Conservation (phyloP, 1,284 basidiomycete species). For the Schizophyllum amplum region DNA sequence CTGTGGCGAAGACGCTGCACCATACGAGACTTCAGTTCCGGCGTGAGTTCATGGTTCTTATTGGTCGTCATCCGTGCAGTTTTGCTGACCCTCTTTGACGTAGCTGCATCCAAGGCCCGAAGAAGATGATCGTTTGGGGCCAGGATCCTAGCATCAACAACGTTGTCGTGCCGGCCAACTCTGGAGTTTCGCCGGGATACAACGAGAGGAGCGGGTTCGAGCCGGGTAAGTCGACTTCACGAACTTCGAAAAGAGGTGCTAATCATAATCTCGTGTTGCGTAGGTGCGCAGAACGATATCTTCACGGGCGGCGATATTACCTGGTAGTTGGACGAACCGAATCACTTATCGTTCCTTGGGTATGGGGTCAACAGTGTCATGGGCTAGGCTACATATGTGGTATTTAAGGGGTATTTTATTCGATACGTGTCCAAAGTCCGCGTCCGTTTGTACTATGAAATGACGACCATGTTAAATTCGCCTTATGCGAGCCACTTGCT, state of each 20-base stretch:
- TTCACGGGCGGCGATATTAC: conserved; percentile 18
- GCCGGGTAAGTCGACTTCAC: conserved; percentile 24
- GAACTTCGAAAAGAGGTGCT: neutral
- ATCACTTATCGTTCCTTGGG: no score
- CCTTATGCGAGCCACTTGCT: no score
- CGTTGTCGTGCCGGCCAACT: conserved; percentile 22
- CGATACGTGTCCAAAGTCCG: neutral
- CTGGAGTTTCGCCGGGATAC: conserved; percentile 33
- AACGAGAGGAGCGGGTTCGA: conserved; percentile 34
- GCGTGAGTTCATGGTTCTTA: neutral
- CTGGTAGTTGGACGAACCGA: neutral
- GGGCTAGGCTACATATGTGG: neutral
- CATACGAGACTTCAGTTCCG: conserved; percentile 16
- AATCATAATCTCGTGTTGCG: neutral
- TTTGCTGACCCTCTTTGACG: no score
- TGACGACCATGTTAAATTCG: no score
- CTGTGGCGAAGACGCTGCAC: conserved; percentile 32
- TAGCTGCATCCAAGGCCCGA: conserved; percentile 26
- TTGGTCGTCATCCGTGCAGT: no score
- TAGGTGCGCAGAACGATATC: conserved; percentile 29
- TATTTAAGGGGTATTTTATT: neutral
- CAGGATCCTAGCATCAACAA: conserved; percentile 33
- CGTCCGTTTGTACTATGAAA: no score
- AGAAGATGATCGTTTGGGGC: conserved; percentile 43
- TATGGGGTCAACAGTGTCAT: neutral